Evolutionary conservation across 164 flowering plant genomes (phyloP), one percentile per base, ranked within the genome.

Genomic region (Cinnamomum chago): DNA sequence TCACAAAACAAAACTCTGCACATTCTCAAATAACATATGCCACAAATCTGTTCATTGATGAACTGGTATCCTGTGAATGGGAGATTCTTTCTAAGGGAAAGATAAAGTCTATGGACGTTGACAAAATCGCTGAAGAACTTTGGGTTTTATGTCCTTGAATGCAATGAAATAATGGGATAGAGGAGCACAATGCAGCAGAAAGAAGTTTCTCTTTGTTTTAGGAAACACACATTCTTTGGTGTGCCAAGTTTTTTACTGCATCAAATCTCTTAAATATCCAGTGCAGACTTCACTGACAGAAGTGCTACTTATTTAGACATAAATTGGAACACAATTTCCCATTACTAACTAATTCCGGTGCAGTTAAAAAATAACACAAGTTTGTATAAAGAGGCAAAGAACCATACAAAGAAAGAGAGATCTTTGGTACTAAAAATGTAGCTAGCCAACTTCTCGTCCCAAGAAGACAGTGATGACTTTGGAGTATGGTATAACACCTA

Each of bases 401-500:
- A 68, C 62, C 95, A 51, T 92, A 95, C 99, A 88, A 95, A 95
- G 88, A 95, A 95, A 52, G 98, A 97, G 72, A 95, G 96, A 84
- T 92, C 98, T 58, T 85, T 82, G 76, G 88, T 84, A 28, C 83
- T 89, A 77, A 92, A 93, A 76, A 90, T 81, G 77, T 89, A 80
- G 83, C 92, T 88, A 15, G 77, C 81, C 81, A 73, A 75, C 77
- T 85, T 82, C 65, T 88, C 90, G 84, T 93, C 90, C 97, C 97
- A 93, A 76, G 74, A 82, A 73, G 99, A 88, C 78, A 87, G 82
- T 25, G 95, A 93, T 55, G 96, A 88, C 77, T 89, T 95, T 71
- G 98, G 97, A 51, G 97, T 89, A 76, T 95, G 95, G 79, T 95
- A 93, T 72, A 95, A 78, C 76, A 92, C 92, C 98, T 95, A 90